phyloP scores from a whole-genome alignment of 2,329 filamentous ascomycete species.

The Tolypocladium tundrense region DNA sequence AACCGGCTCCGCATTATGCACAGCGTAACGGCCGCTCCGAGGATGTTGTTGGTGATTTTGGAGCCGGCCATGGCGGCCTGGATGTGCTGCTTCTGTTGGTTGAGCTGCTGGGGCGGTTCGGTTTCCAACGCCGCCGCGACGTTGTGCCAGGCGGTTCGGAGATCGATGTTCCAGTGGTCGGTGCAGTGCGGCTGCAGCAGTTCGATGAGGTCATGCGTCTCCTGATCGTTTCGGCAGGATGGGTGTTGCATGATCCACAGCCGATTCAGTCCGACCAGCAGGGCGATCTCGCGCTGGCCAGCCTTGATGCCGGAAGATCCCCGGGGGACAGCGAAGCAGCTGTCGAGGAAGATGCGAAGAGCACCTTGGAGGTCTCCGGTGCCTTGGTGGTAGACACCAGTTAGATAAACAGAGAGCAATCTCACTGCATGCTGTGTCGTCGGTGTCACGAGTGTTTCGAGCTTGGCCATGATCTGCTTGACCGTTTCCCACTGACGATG shows the following conservation, averaged over 20 bases:
- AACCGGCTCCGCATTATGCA: slow-evolving; percentile 77
- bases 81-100: slow-evolving; percentile 70
- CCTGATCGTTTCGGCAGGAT: slow-evolving; percentile 43
- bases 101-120: slow-evolving; percentile 54
- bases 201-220: slow-evolving; percentile 51
- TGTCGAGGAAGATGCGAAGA: slow-evolving; percentile 53
- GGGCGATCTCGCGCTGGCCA: slow-evolving; percentile 51
- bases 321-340: slow-evolving; percentile 39
- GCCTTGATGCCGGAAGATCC: slow-evolving; percentile 31
- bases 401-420: slow-evolving; percentile 58
- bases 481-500: slow-evolving; percentile 62
- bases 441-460: slow-evolving; percentile 34
- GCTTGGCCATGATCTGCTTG: slow-evolving; percentile 42
- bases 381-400: slow-evolving; percentile 66
- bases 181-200: slow-evolving; percentile 57
- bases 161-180: slow-evolving; percentile 61
- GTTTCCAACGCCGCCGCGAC: slow-evolving; percentile 58
- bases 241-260: slow-evolving; percentile 63
- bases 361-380: slow-evolving; percentile 63
- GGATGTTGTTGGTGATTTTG: slow-evolving; percentile 60
- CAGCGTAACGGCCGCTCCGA: slow-evolving; percentile 73
- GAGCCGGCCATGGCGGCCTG: slow-evolving; percentile 61
- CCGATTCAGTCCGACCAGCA: slow-evolving; percentile 58
- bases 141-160: slow-evolving; percentile 69
- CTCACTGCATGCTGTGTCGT: slow-evolving; percentile 29